These are phyloP conservation scores for Chalara sp. DNA, from an alignment of 2,329 filamentous ascomycete species.

Conservation along the genomic window DNA sequence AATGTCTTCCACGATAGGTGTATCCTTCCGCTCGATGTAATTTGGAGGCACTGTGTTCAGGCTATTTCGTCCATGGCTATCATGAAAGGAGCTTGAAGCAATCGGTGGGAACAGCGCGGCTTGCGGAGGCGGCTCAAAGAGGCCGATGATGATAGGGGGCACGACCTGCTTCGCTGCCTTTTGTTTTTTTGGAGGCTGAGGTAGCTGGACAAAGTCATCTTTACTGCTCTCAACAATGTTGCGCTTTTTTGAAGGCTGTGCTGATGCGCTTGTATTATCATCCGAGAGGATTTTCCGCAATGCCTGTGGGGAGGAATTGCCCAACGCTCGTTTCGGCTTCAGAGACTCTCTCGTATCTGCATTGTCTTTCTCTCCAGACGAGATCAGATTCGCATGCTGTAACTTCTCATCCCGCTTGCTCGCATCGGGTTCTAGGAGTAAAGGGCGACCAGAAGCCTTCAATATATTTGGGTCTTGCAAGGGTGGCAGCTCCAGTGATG, in stretches of 20 bases:
- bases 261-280: slow-evolving; percentile 19
- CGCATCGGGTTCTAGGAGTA: slow-evolving; percentile 46
- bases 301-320: slow-evolving; percentile 26
- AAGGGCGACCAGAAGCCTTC: slow-evolving; percentile 34
- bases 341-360: slow-evolving; percentile 7
- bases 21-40: slow-evolving; percentile 10
- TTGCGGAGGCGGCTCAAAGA: slow-evolving; percentile 52
- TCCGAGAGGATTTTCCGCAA: slow-evolving; percentile 28
- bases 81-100: slow-evolving; percentile 47
- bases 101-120: slow-evolving; percentile 59
- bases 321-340: slow-evolving; percentile 18
- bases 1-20: neutral
- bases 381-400: slow-evolving; percentile 12
- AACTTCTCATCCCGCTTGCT: slow-evolving; percentile 22
- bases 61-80: slow-evolving; percentile 35
- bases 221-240: slow-evolving; percentile 40
- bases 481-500: slow-evolving; percentile 47
- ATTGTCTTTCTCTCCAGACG: slow-evolving; percentile 25
- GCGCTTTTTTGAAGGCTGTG: slow-evolving; percentile 44
- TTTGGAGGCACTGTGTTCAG: slow-evolving; percentile 22
- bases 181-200: slow-evolving; percentile 58
- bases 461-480: slow-evolving; percentile 41
- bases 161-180: slow-evolving; percentile 49
- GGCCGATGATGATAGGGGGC: slow-evolving; percentile 59
- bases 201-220: slow-evolving; percentile 57